Evolutionary conservation across 2,329 filamentous ascomycete species (phyloP), one percentile per base, ranked within the genome.

Genomic region (Lanzia echinophila): DNA sequence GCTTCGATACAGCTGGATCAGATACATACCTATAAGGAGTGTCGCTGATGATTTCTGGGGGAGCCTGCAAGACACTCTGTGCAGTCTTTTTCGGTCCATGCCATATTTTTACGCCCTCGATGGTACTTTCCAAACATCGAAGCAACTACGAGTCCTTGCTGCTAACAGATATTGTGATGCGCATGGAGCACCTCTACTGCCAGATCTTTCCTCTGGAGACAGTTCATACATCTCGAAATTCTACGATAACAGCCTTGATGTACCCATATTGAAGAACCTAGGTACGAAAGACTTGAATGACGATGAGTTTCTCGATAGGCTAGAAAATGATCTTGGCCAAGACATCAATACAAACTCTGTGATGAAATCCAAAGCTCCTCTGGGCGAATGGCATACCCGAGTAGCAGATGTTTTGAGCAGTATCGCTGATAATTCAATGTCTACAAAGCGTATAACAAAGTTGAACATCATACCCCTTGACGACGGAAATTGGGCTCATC

Each of bases 1-100:
- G 0, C 63, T 78, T 2, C 65, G 64, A 36, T 76, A 72, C 53
- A 59, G 64, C 2, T 78, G 75, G 76, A 72, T 74, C 68, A 63
- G 66, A 43, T 79, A 71, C 54, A 63, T 78, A 1, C 75, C 75
- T 0, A 60, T 62, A 2, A 43, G 57, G 10, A 31, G 2, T 46
- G 42, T 42, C 19, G 20, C 17, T 11, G 17, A 50, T 12, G 47
- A 50, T 13, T 50, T 42, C 34, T 50, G 47, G 47, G 19, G 17
- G 34, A 17, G 17, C 13, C 15, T 38, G 17, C 8, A 38, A 4
- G 24, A 28, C 4, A 28, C 8, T 28, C 8, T n/a, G n/a, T n/a
- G n/a, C n/a, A n/a, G n/a, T n/a, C n/a, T n/a, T n/a, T n/a, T n/a
- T n/a, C n/a, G n/a, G n/a, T n/a, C n/a, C n/a, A n/a, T n/a, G n/a